Evolutionary conservation across 129 eudicot species (phyloP), one percentile per base, ranked within the genome.

Genomic region (Logfia minima): DNA sequence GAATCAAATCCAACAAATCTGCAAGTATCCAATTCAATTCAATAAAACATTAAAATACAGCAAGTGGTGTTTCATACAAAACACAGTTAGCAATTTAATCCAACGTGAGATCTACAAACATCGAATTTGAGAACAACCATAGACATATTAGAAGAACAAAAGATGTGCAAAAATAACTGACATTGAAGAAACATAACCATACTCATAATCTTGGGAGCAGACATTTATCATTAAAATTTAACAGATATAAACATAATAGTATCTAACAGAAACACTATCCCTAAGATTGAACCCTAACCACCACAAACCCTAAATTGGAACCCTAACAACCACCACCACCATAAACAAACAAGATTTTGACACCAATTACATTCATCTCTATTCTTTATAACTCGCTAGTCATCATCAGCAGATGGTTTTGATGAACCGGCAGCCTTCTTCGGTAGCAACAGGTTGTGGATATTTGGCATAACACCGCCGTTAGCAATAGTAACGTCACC

Each of bases 401-500:
- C 85, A 13, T 82, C 85, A n/a, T 82, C 85, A 8, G 62, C 81
- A 8, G 74, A 14, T 32, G 83, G 35, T 73, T 82, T 82, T 0
- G 84, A 80, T 4, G 85, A 82, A 39, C 85, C 85, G 24, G 69
- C 62, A 4, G 85, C 69, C 62, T 82, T 82, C 85, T 82, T 82
- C 4, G 85, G 85, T 10, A 82, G 53, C 74, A 82, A 70, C 8
- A 82, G 81, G 65, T 82, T 82, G 53, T 82, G 85, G 31, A 82
- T 82, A 41, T 82, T 82, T 0, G 85, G 85, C 85, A 82, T 82
- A 1, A 82, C 85, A 61, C 85, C 85, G 13, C 85, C 85, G 23
- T 82, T 76, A 26, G 85, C 85, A 16, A 82, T 82, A 2, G 85
- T 82, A 18, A 82, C 85, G n/a, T 82, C 85, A 61, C 85, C 85